Percentiles rank a stretch among this genome's conserved stretches.
Evolutionary conservation across 1,139 yeast species (phyloP).

Genomic region (Candida smagusa): DNA sequence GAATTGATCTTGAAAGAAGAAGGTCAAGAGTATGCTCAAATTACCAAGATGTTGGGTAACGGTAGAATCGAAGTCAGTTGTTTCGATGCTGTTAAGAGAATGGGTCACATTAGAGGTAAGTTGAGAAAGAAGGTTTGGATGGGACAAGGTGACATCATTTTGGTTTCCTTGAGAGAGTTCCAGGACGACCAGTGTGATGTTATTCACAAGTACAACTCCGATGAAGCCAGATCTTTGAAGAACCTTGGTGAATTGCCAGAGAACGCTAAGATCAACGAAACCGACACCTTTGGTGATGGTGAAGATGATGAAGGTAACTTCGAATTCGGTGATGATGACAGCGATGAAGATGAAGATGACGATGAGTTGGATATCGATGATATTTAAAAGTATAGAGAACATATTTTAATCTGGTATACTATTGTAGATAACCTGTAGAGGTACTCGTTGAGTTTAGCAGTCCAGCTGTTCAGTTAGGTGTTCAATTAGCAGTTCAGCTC

Average conservation of each 20-base stretch:
- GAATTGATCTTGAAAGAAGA: constrained; percentile 90
- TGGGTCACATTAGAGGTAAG: constrained; percentile 98
- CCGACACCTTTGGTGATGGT: constrained; percentile 95
- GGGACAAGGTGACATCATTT: constrained; percentile 96
- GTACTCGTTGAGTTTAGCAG: too few relatives aligned
- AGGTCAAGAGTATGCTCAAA: constrained; percentile 98
- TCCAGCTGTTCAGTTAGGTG: too few relatives aligned
- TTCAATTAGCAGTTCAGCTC: too few relatives aligned
- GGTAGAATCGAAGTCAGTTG: constrained; percentile 95
- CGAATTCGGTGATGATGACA: constrained; percentile 93
- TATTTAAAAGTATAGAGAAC: constrained; percentile 38
- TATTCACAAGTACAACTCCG: constrained; percentile 93
- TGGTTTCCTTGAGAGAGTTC: constrained; percentile 95
- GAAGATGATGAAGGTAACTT: constrained; percentile 97
- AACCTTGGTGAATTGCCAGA: constrained; percentile 96
- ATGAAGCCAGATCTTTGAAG: constrained; percentile 96
- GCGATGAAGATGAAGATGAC: constrained; percentile 63
- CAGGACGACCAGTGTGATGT: constrained; percentile 99
- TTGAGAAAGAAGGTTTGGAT: constrained; percentile 99
- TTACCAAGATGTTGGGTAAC: constrained; percentile 96
- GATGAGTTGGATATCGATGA: constrained; percentile 81
- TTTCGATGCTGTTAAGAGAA: constrained; percentile 89
- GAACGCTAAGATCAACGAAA: constrained; percentile 94
- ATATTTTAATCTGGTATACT: background rate
- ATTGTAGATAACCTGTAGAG: too few relatives aligned